These are phyloP conservation scores for Arabidopsis thaliana DNA, from an alignment of 345 rosid genomes.

Conservation along the genomic window TAIR10.1 NC_003075.7:14986501-14987000, in stretches of 20 bases:
- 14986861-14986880: constrained; percentile 26
- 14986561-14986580: constrained; percentile 66
- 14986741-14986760: constrained; percentile 3
- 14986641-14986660: constrained; percentile 30
- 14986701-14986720: constrained; percentile 1
- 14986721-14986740: background rate
- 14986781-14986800: constrained; percentile 32
- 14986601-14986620: constrained; percentile 70
- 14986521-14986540: constrained; percentile 68
- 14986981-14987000: constrained; percentile 33
- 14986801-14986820: constrained; percentile 24
- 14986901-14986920: constrained; percentile 48
- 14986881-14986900: constrained; percentile 37
- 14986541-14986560: constrained; percentile 53
- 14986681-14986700: constrained; percentile 44
- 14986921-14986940: constrained; percentile 15
- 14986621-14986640: constrained; percentile 20
- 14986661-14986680: constrained; percentile 26
- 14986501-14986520: constrained; percentile 61
- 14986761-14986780: constrained; percentile 26
- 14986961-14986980: constrained; percentile 48
- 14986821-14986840: constrained; percentile 25
- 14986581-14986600: constrained; percentile 65
- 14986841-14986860: constrained; percentile 23
- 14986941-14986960: constrained; percentile 34